Evolutionary conservation across 2,329 filamentous ascomycete species (phyloP).

Genomic region (Hypoxylon sp.): DNA sequence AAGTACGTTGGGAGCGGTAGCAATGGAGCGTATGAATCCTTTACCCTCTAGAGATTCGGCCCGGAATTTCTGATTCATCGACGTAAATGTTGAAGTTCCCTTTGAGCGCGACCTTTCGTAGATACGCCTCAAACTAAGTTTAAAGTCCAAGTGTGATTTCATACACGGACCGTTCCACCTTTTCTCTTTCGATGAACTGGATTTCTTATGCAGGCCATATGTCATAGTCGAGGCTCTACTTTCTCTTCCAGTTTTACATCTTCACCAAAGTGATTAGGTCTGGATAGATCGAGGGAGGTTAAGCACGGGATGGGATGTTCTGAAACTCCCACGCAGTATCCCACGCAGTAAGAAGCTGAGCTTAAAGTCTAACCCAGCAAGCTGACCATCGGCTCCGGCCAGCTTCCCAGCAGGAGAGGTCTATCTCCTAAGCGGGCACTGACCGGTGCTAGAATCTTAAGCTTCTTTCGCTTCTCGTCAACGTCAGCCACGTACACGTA

Average conservation of each 20-base stretch:
- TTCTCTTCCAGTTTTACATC: neutral
- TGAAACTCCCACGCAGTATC: neutral
- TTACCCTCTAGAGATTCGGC: too few species aligned
- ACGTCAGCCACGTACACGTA: constrained; percentile 95
- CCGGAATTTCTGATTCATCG: neutral
- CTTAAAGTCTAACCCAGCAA: constrained; percentile 67
- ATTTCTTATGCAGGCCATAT: neutral
- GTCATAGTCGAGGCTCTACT: neutral
- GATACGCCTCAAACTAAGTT: neutral
- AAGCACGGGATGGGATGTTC: neutral
- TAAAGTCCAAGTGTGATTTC: neutral
- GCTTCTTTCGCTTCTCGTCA: constrained; percentile 84
- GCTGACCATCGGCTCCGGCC: constrained; percentile 88
- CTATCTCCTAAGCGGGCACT: constrained; percentile 83
- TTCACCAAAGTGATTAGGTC: neutral
- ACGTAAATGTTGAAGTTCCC: neutral
- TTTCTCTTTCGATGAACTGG: neutral
- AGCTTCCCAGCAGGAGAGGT: constrained; percentile 86
- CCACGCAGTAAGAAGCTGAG: neutral
- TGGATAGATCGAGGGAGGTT: neutral
- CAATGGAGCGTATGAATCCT: neutral
- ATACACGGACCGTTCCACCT: neutral
- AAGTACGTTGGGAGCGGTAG: neutral
- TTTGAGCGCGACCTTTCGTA: neutral
- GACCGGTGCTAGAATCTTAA: constrained; percentile 87